Base-by-base conservation (phyloP, 2,329 filamentous ascomycete species). In the Fusarium graminum region DNA sequence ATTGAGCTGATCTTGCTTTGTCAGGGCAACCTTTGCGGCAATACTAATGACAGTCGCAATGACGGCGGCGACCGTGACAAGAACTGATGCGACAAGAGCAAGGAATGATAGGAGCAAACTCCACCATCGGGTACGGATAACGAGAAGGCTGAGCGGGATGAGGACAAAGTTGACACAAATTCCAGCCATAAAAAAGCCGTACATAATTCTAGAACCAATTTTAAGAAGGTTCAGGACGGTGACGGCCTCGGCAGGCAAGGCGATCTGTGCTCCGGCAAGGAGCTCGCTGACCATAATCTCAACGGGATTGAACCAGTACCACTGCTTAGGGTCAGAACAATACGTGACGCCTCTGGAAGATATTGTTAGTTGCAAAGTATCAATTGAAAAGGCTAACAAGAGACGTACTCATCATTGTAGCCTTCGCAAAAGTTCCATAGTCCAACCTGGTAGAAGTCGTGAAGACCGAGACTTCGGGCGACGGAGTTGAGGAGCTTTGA, bases 251-350 rank as follows among this genome's bases (percentile, higher is more conserved):
- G 86, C 83, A 12, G 94, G 94, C 25, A 97, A 83, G 12, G 91
- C 91, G 76, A 97, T 93, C 34, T 89, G 91, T 22, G 93, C 93
- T 41, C 93, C 93, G 12, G 92, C 80, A 11, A 98, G 85, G 28
- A 98, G 83, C 79, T 97, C 91, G 70, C 86, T 87, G 65, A 93
- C 82, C 45, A 98, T 81, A 68, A 97, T 92, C 57, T 90, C 82
- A 40, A 97, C 90, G 0, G 94, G 94, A 76, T 97, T 93, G 81
- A 97, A 97, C 90, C 92, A 97, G 80, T 92, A 98, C 55, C 94
- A 82, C 9, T 83, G 82, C 71, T 87, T 72, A 0, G 93, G 90
- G 7, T 80, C 79, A 9, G 91, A 93, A 79, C 94, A 98, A 65
- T 81, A 80, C 0, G 92, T 94, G 64, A 95, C 88, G 36, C 92